Conservation (phyloP, 1,139 yeast species). For the Yamadazyma trypodendri region DNA sequence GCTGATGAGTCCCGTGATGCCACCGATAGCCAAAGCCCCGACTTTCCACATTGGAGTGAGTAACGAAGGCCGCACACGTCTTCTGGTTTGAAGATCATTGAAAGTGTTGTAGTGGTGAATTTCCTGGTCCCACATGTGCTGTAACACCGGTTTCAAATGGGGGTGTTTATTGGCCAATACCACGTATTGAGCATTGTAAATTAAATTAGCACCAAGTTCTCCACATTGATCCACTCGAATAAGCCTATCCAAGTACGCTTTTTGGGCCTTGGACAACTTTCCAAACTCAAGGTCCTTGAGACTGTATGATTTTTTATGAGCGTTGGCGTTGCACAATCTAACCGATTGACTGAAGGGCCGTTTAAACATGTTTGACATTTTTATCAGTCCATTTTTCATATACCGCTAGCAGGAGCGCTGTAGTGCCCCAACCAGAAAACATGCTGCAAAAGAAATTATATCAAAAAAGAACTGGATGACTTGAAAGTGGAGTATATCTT, state of each 20-base stretch:
- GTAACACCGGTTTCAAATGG: slow-evolving; percentile 66
- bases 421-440: slow-evolving; percentile 1
- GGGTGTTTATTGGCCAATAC: slow-evolving; percentile 72
- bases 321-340: not conserved
- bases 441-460: slow-evolving; percentile 5
- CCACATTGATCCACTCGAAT: slow-evolving; percentile 98
- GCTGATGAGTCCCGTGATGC: slow-evolving; percentile 80
- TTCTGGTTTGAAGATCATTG: slow-evolving; percentile 68
- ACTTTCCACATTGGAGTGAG: slow-evolving; percentile 91
- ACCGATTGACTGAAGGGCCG: slow-evolving; percentile 8
- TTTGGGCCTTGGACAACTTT: slow-evolving; percentile 55
- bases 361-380: slow-evolving; percentile 1
- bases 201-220: slow-evolving; percentile 94
- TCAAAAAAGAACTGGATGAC: slow-evolving; percentile 13
- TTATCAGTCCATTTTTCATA: slow-evolving; percentile 4
- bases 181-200: slow-evolving; percentile 85
- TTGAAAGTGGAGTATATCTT: slow-evolving; percentile 38
- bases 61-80: slow-evolving; percentile 86
- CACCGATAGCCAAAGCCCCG: slow-evolving; percentile 87
- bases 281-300: slow-evolving; percentile 32
- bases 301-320: not conserved
- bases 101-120: slow-evolving; percentile 85
- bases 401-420: no score
- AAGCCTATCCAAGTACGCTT: slow-evolving; percentile 70
- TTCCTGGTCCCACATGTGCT: slow-evolving; percentile 99